These are phyloP conservation scores for Chytriomyces hyalinus DNA, from an alignment of 192 early-diverging fungal genomes.

Conservation along the genomic window DNA sequence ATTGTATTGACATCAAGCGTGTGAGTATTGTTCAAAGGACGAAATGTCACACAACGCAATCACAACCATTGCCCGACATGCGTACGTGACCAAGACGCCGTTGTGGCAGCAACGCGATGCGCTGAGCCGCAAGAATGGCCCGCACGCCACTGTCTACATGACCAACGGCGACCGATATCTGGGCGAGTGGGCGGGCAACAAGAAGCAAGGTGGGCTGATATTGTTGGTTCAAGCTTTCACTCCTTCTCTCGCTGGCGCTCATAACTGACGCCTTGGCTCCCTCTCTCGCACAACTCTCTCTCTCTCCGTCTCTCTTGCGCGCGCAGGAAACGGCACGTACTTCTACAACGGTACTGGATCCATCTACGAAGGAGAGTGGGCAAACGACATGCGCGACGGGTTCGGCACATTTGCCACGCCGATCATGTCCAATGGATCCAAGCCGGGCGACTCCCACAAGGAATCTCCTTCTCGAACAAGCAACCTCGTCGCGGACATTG, in stretches of 20 bases:
- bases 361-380: conserved; percentile 67
- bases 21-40: too few relatives aligned
- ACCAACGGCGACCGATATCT: conserved; percentile 65
- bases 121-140: conserved; percentile 57
- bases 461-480: neutral
- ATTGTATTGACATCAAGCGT: too few relatives aligned
- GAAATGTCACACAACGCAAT: neutral
- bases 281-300: neutral
- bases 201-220: conserved; percentile 52
- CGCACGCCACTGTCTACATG: conserved; percentile 62
- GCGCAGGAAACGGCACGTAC: conserved; percentile 62
- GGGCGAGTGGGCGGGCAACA: conserved; percentile 63
- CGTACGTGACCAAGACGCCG: conserved; percentile 48
- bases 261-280: neutral
- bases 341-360: conserved; percentile 51
- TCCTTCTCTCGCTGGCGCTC: too few relatives aligned
- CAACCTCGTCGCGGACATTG: neutral
- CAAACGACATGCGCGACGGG: conserved; percentile 51
- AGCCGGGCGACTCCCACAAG: neutral
- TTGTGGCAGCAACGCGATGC: conserved; percentile 61
- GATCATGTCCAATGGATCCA: conserved; percentile 5
- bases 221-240: neutral
- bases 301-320: neutral
- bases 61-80: conserved; percentile 43
- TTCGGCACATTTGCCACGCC: conserved; percentile 64